Evolutionary conservation across 768 basidiomycete species (phyloP), one percentile per base, ranked within the genome.

Genomic region (Amylocystis lapponica): DNA sequence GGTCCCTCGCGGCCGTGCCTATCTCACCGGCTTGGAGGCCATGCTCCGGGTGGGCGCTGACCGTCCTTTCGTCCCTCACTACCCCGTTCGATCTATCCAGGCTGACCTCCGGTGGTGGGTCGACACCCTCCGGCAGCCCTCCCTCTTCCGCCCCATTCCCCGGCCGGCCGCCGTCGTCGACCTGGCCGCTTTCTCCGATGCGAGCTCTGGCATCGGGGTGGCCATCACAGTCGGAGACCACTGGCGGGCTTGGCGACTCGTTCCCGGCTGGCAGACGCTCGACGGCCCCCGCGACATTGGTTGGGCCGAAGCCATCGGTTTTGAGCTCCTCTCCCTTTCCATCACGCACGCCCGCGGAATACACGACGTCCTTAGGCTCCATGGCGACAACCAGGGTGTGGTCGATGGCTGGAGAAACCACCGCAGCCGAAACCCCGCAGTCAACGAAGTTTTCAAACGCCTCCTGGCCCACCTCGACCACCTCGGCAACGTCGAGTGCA

Each of bases 231-330:
- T 63, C 17, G 32, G 34, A 0, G 20, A 32, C 1, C n/a, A 14
- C 2, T 65, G 62, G 62, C 36, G 54, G 2, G 63, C 58, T 0
- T 65, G 57, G 57, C 6, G 21, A 0, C 50, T 59, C 21, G 27
- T 27, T 12, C 32, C 32, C 0, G 53, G 50, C 0, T 59, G 57
- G 55, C 17, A 53, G 12, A 9, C 30, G 4, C 23, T 42, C 6
- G 37, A 31, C 2, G 55, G 36, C 1, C 27, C 10, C 31, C 39
- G 57, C 1, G 67, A 75, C 42, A 77, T 76, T 41, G 55, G 55
- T 0, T 77, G 74, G 72, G 72, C 71, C 0, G 71, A 78, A 48
- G 66, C 65, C 0, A 47, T 74, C 8, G 66, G 67, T 0, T 67
- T 77, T 39, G 59, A 71, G 20, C 49, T 74, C 17, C 66, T 74